Evolutionary conservation across 2,329 filamentous ascomycete genomes (phyloP).

Genomic region (Epichloe baconii): DNA sequence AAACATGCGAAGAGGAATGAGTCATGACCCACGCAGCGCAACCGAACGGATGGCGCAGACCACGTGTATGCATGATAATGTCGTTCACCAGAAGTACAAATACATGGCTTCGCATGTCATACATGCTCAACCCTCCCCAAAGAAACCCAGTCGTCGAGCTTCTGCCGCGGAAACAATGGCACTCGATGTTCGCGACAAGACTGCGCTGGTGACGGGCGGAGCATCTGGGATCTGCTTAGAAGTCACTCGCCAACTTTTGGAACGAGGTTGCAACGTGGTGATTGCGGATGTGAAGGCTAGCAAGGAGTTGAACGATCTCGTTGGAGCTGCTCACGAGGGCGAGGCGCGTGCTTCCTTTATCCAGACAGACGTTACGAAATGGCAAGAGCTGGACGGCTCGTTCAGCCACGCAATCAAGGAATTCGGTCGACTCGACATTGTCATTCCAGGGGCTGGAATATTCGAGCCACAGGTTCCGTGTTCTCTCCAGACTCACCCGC

Average conservation of each 20-base stretch:
- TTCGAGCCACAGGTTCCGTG: conserved; percentile 1
- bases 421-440: conserved; percentile 4
- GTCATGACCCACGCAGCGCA: too few species aligned
- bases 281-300: conserved; percentile 23
- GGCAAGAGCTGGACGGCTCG: conserved; percentile 17
- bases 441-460: conserved; percentile 3
- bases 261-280: conserved; percentile 22
- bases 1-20: too few species aligned
- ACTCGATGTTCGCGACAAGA: conserved; percentile 7
- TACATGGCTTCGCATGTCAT: too few species aligned
- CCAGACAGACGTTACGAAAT: conserved; percentile 23
- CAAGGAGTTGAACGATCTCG: conserved; percentile 14
- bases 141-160: not conserved
- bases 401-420: conserved; percentile 14
- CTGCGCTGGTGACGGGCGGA: conserved; percentile 5
- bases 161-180: not conserved
- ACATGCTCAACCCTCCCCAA: not conserved
- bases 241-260: conserved; percentile 21
- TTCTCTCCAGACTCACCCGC: not conserved
- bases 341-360: conserved; percentile 18
- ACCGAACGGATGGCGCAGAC: too few species aligned
- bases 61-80: too few species aligned
- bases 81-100: too few species aligned
- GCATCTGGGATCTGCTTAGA: conserved; percentile 20
- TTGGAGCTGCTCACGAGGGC: not conserved